Conservation (phyloP, 257 asterid species). For the Solanum pennellii region DNA sequence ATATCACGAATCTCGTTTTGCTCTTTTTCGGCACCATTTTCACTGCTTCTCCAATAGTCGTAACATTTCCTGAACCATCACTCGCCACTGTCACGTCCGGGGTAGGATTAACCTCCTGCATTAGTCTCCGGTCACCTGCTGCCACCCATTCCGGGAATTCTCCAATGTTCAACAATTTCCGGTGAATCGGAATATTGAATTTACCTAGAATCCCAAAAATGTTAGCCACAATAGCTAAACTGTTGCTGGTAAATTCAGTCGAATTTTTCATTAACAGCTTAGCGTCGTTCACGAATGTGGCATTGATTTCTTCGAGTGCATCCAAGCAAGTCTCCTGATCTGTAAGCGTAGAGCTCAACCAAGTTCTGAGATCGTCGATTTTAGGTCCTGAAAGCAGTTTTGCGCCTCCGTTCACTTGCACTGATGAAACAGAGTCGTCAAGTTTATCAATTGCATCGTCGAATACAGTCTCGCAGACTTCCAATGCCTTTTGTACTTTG, state of each 20-base stretch:
- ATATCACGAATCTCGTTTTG: slow-evolving; percentile 30
- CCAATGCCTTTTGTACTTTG: slow-evolving; percentile 30
- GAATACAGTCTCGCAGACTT: slow-evolving; percentile 35
- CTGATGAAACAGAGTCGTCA: slow-evolving; percentile 29
- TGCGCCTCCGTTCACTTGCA: slow-evolving; percentile 2
- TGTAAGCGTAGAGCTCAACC: slow-evolving; percentile 61
- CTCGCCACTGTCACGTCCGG: slow-evolving; percentile 52
- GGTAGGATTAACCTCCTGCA: slow-evolving; percentile 27
- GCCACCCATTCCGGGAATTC: slow-evolving; percentile 48
- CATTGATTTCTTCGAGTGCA: slow-evolving; percentile 47
- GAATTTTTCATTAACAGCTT: slow-evolving; percentile 35
- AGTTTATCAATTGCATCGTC: slow-evolving; percentile 55
- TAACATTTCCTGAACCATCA: slow-evolving; percentile 45
- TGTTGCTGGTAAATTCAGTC: slow-evolving; percentile 48
- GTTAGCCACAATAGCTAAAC: slow-evolving; percentile 64
- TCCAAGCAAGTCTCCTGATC: slow-evolving; percentile 73
- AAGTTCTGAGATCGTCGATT: slow-evolving; percentile 40
- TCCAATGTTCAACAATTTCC: slow-evolving; percentile 25
- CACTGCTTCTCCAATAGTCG: slow-evolving; percentile 41
- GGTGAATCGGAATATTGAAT: slow-evolving; percentile 32
- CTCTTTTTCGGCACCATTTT: slow-evolving; percentile 47
- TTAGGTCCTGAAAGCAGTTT: not conserved
- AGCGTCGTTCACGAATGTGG: slow-evolving; percentile 26
- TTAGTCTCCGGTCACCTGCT: slow-evolving; percentile 39
- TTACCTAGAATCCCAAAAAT: slow-evolving; percentile 25